phyloP scores from a whole-genome alignment of 148 eudicot species.

The Silene uniflora region DNA sequence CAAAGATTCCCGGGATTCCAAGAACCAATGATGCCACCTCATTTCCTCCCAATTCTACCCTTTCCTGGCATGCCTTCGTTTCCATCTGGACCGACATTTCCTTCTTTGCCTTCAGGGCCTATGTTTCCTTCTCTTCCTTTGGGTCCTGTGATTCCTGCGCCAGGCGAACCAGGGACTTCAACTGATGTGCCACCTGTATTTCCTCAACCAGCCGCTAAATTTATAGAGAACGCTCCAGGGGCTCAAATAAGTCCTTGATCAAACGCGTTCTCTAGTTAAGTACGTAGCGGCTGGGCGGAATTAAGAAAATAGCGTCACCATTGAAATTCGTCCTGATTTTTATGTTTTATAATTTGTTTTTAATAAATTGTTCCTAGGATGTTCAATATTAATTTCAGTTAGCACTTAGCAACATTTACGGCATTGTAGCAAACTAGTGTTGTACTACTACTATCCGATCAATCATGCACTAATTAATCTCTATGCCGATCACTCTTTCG shows the following conservation, averaged over 20 bases:
- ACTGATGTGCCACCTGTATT: slow-evolving; percentile 15
- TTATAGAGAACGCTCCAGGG: slow-evolving; percentile 1
- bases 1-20: slow-evolving; percentile 24
- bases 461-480: not conserved
- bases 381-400: not conserved
- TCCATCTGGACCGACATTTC: slow-evolving; percentile 7
- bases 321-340: not conserved
- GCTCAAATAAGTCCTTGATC: not conserved
- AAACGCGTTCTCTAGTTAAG: not conserved
- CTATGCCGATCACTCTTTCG: too few relatives aligned
- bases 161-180: not conserved
- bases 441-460: not conserved
- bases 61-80: slow-evolving; percentile 24
- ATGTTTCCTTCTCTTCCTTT: slow-evolving; percentile 15
- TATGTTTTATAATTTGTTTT: not conserved
- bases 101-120: slow-evolving; percentile 9
- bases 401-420: not conserved
- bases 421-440: slow-evolving; percentile 5
- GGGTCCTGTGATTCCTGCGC: slow-evolving; percentile 1
- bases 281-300: too few relatives aligned
- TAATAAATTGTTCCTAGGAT: slow-evolving; percentile 3
- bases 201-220: not conserved
- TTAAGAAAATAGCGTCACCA: not conserved
- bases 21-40: slow-evolving; percentile 25
- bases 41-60: slow-evolving; percentile 22